Evolutionary conservation across 345 rosid species (phyloP), one percentile per base, ranked within the genome.

Genomic region (Cardamine resedifolia): DNA sequence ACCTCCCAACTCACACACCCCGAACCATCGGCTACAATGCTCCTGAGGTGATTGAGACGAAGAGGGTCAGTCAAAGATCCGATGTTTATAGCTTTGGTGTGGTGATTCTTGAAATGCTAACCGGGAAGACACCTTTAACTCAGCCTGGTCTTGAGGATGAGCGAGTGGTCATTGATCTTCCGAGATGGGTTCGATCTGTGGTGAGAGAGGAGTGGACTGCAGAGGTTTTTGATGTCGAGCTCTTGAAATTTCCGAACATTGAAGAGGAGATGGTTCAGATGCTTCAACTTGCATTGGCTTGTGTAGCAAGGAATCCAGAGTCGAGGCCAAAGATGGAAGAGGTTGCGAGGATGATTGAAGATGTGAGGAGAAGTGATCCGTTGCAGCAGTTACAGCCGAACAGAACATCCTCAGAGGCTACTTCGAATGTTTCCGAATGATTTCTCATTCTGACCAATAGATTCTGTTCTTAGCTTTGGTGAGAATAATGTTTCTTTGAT

Each of bases 181-280:
- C 92, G 4, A 87, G 97, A 65, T 91, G 96, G 96, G 97, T 91
- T 30, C 80, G 86, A 58, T 91, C 96, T 11, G 92, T 91, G 0
- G 96, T 91, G 4, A 72, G 92, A 36, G 97, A 91, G 53, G 97
- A 91, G 47, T 91, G 96, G 97, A 89, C 97, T 0, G 96, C 96
- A 1, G 96, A 91, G 75, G 97, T 91, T 12, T 91, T 91, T 34
- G 96, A 91, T 68, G 90, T 87, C 0, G 97, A 89, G 84, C 90
- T 91, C 7, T 51, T 89, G 78, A 85, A 75, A 71, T 81, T 53
- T 71, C 88, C 79, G 77, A 81, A 79, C 45, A 81, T 81, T 11
- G 96, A 89, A 75, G 96, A 91, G 70, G 96, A 91, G 36, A 88
- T 87, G 97, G 92, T 91, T 58, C 96, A 89, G 72, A 86, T 89